A percentile compares a stretch with the other conserved stretches of the same genome.
These are phyloP conservation scores for Leucosporidium creatinivorum DNA, from an alignment of 768 basidiomycete genomes.

Conservation along the genomic window DNA sequence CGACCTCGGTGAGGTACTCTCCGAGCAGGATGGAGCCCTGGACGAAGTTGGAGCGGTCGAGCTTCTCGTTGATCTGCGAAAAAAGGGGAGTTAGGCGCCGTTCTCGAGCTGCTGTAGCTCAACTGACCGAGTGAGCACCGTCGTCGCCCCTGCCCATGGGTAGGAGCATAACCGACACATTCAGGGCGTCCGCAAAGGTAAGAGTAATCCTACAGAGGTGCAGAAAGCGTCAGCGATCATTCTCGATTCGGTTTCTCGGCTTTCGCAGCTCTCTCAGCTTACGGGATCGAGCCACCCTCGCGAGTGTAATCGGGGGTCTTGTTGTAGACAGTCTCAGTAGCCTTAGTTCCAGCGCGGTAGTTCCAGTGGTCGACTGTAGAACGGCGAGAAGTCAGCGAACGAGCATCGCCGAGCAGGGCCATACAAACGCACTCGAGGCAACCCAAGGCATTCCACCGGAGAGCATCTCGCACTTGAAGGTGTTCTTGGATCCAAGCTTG, in stretches of 20 bases:
- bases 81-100: background rate
- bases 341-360: constrained; percentile 71
- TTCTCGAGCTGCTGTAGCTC: background rate
- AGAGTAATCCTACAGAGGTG: constrained; percentile 49
- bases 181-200: constrained; percentile 83
- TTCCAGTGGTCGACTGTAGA: constrained; percentile 80
- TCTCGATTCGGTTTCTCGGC: background rate
- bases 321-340: constrained; percentile 53
- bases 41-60: constrained; percentile 71
- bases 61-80: constrained; percentile 58
- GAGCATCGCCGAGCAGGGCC: constrained; percentile 36
- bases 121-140: constrained; percentile 68
- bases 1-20: constrained; percentile 64
- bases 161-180: constrained; percentile 61
- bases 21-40: constrained; percentile 61
- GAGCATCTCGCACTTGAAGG: constrained; percentile 58
- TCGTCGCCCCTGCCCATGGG: constrained; percentile 91
- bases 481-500: constrained; percentile 79
- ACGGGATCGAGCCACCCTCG: constrained; percentile 80
- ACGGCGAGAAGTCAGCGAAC: constrained; percentile 8
- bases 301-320: constrained; percentile 73
- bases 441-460: constrained; percentile 89
- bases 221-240: background rate
- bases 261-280: background rate
- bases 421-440: constrained; percentile 19